A percentile compares a stretch with the other conserved stretches of the same genome.
Evolutionary conservation across 2,329 filamentous ascomycete genomes (phyloP).

Genomic region (Colletotrichum sp.): DNA sequence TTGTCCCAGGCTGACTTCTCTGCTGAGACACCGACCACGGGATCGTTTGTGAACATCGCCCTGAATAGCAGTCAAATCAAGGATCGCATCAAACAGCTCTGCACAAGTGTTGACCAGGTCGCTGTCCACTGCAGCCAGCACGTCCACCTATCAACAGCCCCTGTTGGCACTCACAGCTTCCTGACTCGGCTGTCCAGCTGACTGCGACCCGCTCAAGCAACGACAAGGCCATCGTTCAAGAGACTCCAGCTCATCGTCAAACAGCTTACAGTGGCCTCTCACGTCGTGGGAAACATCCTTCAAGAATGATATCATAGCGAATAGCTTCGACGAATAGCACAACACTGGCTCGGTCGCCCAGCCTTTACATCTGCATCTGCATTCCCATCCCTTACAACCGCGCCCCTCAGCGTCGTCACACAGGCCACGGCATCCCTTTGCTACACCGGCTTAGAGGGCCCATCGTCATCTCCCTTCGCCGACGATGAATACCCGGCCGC

Average conservation of each 20-base stretch:
- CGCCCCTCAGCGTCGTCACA: background rate
- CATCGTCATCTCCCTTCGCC: background rate
- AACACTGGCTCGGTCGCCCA: background rate
- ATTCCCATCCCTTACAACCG: background rate
- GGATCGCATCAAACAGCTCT: background rate
- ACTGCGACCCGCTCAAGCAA: conserved; percentile 1
- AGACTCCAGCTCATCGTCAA: conserved; percentile 1
- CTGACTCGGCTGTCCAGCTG: conserved; percentile 18
- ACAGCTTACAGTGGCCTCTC: background rate
- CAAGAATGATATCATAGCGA: conserved; percentile 11
- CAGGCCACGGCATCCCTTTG: background rate
- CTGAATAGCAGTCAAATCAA: background rate
- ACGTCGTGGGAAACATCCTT: background rate
- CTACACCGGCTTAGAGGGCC: background rate
- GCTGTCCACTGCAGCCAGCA: background rate
- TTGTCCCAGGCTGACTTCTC: background rate
- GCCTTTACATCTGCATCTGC: background rate
- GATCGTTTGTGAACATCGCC: background rate
- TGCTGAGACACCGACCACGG: conserved; percentile 9
- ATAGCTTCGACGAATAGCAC: background rate
- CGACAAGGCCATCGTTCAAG: background rate
- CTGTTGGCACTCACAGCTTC: conserved; percentile 3
- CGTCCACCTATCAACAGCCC: conserved; percentile 6
- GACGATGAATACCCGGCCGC: conserved; percentile 86
- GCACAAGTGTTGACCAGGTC: background rate